Percentiles rank a stretch among this genome's conserved stretches.
These are phyloP conservation scores for Ophiocordyceps australis DNA, from an alignment of 2,329 filamentous ascomycete genomes.

Conservation along the genomic window DNA sequence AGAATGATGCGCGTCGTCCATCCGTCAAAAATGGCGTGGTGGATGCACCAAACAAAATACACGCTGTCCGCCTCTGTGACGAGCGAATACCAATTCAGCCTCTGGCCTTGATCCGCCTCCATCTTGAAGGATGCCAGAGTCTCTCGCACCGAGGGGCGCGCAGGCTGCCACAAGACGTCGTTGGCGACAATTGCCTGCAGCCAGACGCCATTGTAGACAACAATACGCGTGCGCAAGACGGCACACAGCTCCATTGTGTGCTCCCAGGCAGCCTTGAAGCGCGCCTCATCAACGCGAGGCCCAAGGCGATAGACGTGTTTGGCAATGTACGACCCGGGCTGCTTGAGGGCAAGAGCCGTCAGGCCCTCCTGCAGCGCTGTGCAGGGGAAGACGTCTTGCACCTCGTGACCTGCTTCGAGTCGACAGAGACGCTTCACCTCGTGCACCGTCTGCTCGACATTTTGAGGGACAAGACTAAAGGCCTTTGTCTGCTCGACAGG, in stretches of 20 bases:
- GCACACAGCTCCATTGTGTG: conserved; percentile 15
- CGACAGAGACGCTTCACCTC: background rate
- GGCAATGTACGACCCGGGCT: conserved; percentile 31
- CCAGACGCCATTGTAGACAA: conserved; percentile 24
- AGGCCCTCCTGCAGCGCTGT: conserved; percentile 35
- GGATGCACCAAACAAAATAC: conserved; percentile 32
- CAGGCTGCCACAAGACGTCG: conserved; percentile 16
- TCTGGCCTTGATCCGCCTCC: conserved; percentile 20
- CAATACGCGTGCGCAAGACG: conserved; percentile 29
- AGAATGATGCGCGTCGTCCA: conserved; percentile 34
- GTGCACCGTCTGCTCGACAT: background rate
- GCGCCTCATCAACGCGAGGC: conserved; percentile 14
- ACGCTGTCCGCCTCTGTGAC: conserved; percentile 13
- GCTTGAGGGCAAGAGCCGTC: conserved; percentile 31
- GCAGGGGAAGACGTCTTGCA: conserved; percentile 36
- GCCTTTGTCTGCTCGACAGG: background rate
- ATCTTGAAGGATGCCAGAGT: conserved; percentile 19
- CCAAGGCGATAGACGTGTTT: conserved; percentile 25
- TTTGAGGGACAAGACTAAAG: background rate
- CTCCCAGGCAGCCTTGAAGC: conserved; percentile 23
- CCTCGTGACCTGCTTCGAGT: background rate
- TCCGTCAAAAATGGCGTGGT: conserved; percentile 38
- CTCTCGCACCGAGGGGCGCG: conserved; percentile 14
- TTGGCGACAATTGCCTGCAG: conserved; percentile 27
- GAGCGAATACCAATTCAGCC: conserved; percentile 26